These are phyloP conservation scores for Podospora pseudocomata DNA, from an alignment of 495 filamentous ascomycete genomes.

Conservation along the genomic window DNA sequence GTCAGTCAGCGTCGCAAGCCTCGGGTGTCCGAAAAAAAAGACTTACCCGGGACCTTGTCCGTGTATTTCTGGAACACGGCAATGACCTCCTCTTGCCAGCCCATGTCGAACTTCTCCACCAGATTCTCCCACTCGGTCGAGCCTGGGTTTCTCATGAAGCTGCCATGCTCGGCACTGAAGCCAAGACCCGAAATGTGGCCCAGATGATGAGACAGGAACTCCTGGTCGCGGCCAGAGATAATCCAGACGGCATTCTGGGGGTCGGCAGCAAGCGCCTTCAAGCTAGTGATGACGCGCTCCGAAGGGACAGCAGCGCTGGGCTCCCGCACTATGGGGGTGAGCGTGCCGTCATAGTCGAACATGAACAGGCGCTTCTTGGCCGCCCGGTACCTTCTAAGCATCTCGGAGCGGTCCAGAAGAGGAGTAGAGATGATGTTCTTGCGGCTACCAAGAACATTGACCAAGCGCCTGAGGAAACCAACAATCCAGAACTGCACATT, in stretches of 20 bases:
- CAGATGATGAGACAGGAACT: conserved; percentile 81
- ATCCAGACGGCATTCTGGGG: conserved; percentile 91
- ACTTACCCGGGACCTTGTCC: conserved; percentile 70
- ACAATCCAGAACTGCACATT: conserved; percentile 81
- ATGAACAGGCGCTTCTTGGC: conserved; percentile 79
- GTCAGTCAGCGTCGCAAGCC: conserved; percentile 5
- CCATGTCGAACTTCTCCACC: conserved; percentile 77
- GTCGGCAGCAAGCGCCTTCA: conserved; percentile 76
- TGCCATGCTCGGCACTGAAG: conserved; percentile 91
- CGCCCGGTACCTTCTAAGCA: conserved; percentile 67
- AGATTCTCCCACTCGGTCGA: conserved; percentile 77
- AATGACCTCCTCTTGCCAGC: conserved; percentile 78
- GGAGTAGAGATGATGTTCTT: conserved; percentile 75
- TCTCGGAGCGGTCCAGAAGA: conserved; percentile 64
- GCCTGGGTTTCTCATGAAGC: conserved; percentile 79
- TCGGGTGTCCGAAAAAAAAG: not conserved
- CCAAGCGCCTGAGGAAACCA: conserved; percentile 67
- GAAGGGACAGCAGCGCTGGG: conserved; percentile 84
- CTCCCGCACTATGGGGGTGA: conserved; percentile 92
- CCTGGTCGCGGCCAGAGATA: conserved; percentile 87
- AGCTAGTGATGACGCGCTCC: conserved; percentile 69
- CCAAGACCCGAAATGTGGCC: conserved; percentile 81
- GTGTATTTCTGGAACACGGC: conserved; percentile 80
- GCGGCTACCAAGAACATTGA: conserved; percentile 72
- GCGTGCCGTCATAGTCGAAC: conserved; percentile 97